Base-by-base conservation (phyloP, 2,329 filamentous ascomycete genomes). In the Chalara sp. region DNA sequence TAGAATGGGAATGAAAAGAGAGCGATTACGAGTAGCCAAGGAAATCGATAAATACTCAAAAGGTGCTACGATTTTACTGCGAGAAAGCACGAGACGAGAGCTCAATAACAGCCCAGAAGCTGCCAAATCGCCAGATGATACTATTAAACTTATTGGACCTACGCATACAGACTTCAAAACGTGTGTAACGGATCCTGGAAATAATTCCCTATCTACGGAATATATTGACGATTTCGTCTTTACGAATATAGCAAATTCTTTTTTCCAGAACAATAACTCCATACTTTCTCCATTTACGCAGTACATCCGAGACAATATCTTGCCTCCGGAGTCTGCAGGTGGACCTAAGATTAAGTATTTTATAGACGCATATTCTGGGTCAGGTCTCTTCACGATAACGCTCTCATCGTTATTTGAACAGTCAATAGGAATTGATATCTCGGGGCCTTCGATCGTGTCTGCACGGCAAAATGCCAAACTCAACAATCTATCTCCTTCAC, bases 251-350 rank as follows among this genome's bases (percentile, higher is more conserved):
- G 93, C 93, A 8, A 91, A 91, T 53, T 83, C 89, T 48, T 99
- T 99, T 74, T 99, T 99, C 80, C 93, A 99, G 67, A 99, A 99
- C 77, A 99, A 99, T 79, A 97, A 97, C 75, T 95, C 90, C 50
- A 97, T 99, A 70, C 84, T 99, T 29, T 83, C 88, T 32, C 72
- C 75, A 12, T 95, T 97, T 70, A 95, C 90, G 11, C 78, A 82
- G 58, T 96, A 95, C 73, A 88, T 97, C 66, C 87, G 89, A 56
- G 76, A 86, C 37, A 80, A 86, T 68, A 87, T 92, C 63, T 75
- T 91, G 2, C 84, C 83, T 0, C 70, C 76, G 3, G 33, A 60
- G 45, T 47, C 63, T 32, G 68, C 68, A 43, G 55, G 57, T 44
- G 55, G 60, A 7, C 69, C 70, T 47, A 53, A 58, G 31, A 83